A percentile compares a stretch with the other conserved stretches of the same genome.
Evolutionary conservation across 805 yeast genomes (phyloP).

Genomic region (Candida sanyiensis): DNA sequence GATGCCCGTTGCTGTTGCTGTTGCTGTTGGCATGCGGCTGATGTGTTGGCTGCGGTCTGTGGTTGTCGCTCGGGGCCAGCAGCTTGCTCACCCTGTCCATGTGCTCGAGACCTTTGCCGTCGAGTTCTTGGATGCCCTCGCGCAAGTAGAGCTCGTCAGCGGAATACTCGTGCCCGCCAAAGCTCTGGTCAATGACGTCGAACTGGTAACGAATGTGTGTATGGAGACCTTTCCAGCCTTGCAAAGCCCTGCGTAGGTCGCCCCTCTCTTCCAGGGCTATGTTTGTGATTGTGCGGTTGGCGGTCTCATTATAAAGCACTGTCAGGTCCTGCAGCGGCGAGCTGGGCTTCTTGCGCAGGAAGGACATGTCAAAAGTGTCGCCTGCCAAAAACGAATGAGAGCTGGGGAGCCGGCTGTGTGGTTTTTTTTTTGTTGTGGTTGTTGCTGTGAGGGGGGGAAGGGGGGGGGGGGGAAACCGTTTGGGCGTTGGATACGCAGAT

Average conservation of each 20-base stretch:
- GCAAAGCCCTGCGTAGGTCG: slow-evolving; percentile 48
- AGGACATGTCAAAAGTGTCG: slow-evolving; percentile 41
- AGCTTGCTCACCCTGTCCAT: slow-evolving; percentile 31
- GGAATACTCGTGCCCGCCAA: slow-evolving; percentile 29
- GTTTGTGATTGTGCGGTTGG: slow-evolving; percentile 52
- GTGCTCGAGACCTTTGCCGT: slow-evolving; percentile 30
- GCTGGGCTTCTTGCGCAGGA: slow-evolving; percentile 53
- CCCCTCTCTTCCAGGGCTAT: slow-evolving; percentile 52
- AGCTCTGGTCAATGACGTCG: slow-evolving; percentile 43
- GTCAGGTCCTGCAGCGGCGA: slow-evolving; percentile 55
- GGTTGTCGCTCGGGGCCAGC: slow-evolving; percentile 12
- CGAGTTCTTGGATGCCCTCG: slow-evolving; percentile 24
- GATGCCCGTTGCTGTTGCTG: slow-evolving; percentile 3
- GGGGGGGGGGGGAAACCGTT: too few species aligned
- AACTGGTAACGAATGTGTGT: slow-evolving; percentile 52
- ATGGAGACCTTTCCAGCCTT: slow-evolving; percentile 72
- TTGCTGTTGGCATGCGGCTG: neutral
- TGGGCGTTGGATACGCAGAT: too few species aligned
- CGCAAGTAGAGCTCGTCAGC: slow-evolving; percentile 41
- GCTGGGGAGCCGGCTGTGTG: too few species aligned
- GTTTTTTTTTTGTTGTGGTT: too few species aligned
- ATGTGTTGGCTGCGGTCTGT: neutral
- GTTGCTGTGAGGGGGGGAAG: too few species aligned
- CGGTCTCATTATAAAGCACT: slow-evolving; percentile 55
- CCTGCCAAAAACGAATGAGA: too few species aligned